Evolutionary conservation across 169 alveolate species (phyloP).

Genomic region (Cryptosporidium parvum): DNA sequence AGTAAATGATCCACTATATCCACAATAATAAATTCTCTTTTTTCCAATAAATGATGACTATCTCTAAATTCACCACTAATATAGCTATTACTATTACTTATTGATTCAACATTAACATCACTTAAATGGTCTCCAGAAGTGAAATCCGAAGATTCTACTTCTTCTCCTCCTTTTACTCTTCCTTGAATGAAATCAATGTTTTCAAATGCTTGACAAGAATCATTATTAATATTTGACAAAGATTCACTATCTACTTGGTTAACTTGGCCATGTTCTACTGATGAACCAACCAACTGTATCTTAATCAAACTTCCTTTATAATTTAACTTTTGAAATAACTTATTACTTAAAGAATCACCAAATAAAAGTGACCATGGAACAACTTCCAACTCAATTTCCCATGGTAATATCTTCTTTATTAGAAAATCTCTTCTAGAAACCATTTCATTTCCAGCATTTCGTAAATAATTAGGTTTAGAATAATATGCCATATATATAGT

Average conservation of each 20-base stretch:
- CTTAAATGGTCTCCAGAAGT: background rate
- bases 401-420: constrained; percentile 22
- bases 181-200: background rate
- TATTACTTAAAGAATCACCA: constrained; percentile 19
- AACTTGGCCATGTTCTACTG: background rate
- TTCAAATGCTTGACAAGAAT: background rate
- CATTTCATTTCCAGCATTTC: background rate
- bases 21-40: background rate
- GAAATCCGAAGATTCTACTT: background rate
- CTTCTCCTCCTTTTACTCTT: background rate
- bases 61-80: background rate
- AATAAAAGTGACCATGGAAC: constrained; percentile 52
- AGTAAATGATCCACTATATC: background rate
- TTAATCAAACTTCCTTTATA: constrained; percentile 12
- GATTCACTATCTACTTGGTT: background rate
- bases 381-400: constrained; percentile 38
- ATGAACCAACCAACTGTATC: background rate
- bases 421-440: constrained; percentile 18
- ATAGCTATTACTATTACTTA: background rate
- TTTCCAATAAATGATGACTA: background rate
- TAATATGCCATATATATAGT: constrained; percentile 37
- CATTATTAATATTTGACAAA: background rate
- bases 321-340: constrained; percentile 12
- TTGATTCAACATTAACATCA: background rate
- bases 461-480: constrained; percentile 30